Evolutionary conservation across 176 grass and related monocot species (phyloP).

Genomic region (Elaeis guineensis): DNA sequence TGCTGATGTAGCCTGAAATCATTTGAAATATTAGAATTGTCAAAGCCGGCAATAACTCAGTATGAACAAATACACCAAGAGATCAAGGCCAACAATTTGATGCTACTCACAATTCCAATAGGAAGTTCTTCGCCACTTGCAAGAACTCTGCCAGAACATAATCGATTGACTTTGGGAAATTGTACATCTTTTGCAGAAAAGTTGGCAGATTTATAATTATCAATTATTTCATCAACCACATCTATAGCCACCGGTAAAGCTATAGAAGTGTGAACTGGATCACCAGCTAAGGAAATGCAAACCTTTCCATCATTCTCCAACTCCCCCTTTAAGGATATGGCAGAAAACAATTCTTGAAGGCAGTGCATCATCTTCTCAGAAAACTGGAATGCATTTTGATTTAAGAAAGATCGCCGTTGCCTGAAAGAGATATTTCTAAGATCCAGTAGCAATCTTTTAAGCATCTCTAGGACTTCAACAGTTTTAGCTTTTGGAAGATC

Average conservation of each 20-base stretch:
- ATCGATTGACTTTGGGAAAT: slow-evolving; percentile 63
- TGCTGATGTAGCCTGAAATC: slow-evolving; percentile 59
- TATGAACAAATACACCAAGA: slow-evolving; percentile 6
- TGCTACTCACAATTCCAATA: slow-evolving; percentile 59
- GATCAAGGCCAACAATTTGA: background rate
- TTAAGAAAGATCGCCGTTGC: slow-evolving; percentile 40
- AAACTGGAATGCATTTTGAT: slow-evolving; percentile 28
- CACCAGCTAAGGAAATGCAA: slow-evolving; percentile 38
- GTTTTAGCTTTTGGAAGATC: slow-evolving; percentile 36
- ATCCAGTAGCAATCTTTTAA: slow-evolving; percentile 45
- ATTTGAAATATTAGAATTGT: slow-evolving; percentile 14
- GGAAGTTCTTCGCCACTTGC: slow-evolving; percentile 87
- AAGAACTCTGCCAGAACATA: slow-evolving; percentile 63
- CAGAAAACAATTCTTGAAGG: slow-evolving; percentile 47
- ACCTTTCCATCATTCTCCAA: slow-evolving; percentile 35
- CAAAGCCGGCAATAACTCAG: background rate
- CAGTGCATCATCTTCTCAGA: slow-evolving; percentile 54
- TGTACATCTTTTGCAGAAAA: slow-evolving; percentile 24
- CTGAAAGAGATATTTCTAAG: slow-evolving; percentile 47
- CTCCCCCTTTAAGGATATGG: slow-evolving; percentile 63
- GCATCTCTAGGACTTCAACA: slow-evolving; percentile 32
- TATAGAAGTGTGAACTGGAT: slow-evolving; percentile 66
- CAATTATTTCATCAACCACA: slow-evolving; percentile 73
- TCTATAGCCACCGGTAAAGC: slow-evolving; percentile 83
- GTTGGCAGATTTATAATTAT: slow-evolving; percentile 41